Evolutionary conservation across 129 eudicot species (phyloP), one percentile per base, ranked within the genome.

Genomic region (Tagetes patula): DNA sequence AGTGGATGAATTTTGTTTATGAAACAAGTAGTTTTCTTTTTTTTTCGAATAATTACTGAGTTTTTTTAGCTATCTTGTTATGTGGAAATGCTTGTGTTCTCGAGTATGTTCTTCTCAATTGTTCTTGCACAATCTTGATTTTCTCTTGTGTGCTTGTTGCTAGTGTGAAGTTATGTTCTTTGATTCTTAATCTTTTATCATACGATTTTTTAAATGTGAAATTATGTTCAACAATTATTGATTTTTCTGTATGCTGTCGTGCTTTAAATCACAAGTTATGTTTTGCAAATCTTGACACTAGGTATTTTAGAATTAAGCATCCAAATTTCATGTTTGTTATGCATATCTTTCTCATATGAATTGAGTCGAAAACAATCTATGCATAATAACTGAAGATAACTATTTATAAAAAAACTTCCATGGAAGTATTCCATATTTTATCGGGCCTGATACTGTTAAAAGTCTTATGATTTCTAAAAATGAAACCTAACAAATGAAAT

Each of bases 231-330:
- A n/a, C n/a, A n/a, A n/a, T 62, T 62, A 8, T 2, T 30, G 67
- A 50, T 39, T 41, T 54, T 67, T 55, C 66, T 2, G 40, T 67
- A 48, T 38, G 56, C 4, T 75, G 8, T 65, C 3, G 36, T 75
- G 41, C 10, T 52, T 65, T 52, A 52, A 40, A 40, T 40, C 43
- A 13, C 43, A 40, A 49, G 41, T 75, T 42, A 27, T 27, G 31
- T 74, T 48, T 6, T 73, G 27, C 27, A 20, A 20, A 20, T 20
- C 27, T 20, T 20, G 27, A 20, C 27, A 20, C 27, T 36, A 20
- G 37, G 11, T 49, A 48, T 61, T 46, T n/a, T 47, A 4, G 70
- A 65, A 75, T 50, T 65, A 65, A 75, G 64, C 63, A 64, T 48
- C 63, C 48, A 49, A 74, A 48, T 8, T 48, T 74, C 42, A 3